Conservation (phyloP, 208 protist genomes). For the Herpetomonas samuelpessoai region DNA sequence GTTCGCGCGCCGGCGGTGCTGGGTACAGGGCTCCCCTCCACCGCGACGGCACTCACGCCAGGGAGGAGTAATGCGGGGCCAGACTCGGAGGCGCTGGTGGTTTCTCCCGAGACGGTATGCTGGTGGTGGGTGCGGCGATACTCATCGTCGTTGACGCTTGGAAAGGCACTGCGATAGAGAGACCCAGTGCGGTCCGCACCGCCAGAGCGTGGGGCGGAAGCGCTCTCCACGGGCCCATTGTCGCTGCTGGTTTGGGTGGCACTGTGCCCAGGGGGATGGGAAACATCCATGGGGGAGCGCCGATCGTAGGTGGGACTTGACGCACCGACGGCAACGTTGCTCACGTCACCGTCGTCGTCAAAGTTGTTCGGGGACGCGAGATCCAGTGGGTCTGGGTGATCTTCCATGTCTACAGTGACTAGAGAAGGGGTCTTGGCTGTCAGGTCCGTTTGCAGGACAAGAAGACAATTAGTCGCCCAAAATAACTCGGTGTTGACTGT, state of each 20-base stretch:
- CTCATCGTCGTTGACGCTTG: not conserved
- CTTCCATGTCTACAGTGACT: not conserved
- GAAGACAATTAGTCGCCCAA: too few species aligned
- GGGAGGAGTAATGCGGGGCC: too few species aligned
- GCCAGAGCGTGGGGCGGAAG: constrained; percentile 4
- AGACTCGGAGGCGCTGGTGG: constrained; percentile 5
- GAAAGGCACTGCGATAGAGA: not conserved
- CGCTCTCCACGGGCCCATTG: not conserved
- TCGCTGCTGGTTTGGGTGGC: not conserved
- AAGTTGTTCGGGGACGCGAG: not conserved
- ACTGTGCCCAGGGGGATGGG: too few species aligned
- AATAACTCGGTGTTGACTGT: too few species aligned
- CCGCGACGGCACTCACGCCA: not conserved
- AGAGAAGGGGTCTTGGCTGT: not conserved
- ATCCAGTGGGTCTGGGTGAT: not conserved
- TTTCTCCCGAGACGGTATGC: constrained; percentile 3
- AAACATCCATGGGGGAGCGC: not conserved
- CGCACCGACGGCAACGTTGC: constrained; percentile 35
- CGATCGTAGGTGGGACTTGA: constrained; percentile 7
- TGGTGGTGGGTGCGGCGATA: not conserved
- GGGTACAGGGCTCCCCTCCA: too few species aligned
- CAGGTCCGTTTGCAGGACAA: too few species aligned
- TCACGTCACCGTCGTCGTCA: constrained; percentile 45
- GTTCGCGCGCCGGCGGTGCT: not conserved
- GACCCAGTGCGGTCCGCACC: constrained; percentile 15